Percentiles rank a stretch among this genome's conserved stretches.
Conservation (phyloP, 2,329 filamentous ascomycete species). For the Juglanconis oblonga region DNA sequence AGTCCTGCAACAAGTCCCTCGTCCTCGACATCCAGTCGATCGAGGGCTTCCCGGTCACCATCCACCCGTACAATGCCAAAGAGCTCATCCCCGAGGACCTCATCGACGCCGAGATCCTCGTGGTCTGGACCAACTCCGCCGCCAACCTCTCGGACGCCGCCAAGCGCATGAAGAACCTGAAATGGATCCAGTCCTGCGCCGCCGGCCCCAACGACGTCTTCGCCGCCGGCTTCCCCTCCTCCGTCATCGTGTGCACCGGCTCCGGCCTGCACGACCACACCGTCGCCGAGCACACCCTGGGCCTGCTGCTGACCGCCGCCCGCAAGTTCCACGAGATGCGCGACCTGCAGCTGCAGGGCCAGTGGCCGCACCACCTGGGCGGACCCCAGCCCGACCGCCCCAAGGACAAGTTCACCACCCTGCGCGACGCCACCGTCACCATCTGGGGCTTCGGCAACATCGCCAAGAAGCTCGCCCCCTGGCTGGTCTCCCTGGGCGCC, state of each 20-base stretch:
- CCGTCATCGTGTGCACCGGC: slow-evolving; percentile 55
- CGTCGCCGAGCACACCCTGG: slow-evolving; percentile 63
- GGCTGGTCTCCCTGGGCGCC: slow-evolving; percentile 53
- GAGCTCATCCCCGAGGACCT: slow-evolving; percentile 53
- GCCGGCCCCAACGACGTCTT: slow-evolving; percentile 66
- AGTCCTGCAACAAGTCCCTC: slow-evolving; percentile 17
- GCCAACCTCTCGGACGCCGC: slow-evolving; percentile 59
- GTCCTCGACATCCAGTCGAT: slow-evolving; percentile 50
- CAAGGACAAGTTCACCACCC: slow-evolving; percentile 48
- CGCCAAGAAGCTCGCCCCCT: slow-evolving; percentile 56
- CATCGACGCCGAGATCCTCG: slow-evolving; percentile 57
- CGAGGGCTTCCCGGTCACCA: slow-evolving; percentile 54
- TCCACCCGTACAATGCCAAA: slow-evolving; percentile 61
- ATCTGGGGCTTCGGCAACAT: slow-evolving; percentile 69
- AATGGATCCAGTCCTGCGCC: slow-evolving; percentile 66
- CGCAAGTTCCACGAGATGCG: slow-evolving; percentile 61
- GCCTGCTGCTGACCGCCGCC: slow-evolving; percentile 52
- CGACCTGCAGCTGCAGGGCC: slow-evolving; percentile 53
- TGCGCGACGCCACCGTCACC: slow-evolving; percentile 55
- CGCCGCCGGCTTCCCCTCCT: slow-evolving; percentile 54
- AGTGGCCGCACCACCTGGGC: slow-evolving; percentile 61
- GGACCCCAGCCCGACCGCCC: slow-evolving; percentile 59
- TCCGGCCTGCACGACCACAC: slow-evolving; percentile 63
- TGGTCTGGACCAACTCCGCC: slow-evolving; percentile 60
- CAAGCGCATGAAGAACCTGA: slow-evolving; percentile 51